These are phyloP conservation scores for Lactarius indigo DNA, from an alignment of 768 basidiomycete species.

Conservation along the genomic window DNA sequence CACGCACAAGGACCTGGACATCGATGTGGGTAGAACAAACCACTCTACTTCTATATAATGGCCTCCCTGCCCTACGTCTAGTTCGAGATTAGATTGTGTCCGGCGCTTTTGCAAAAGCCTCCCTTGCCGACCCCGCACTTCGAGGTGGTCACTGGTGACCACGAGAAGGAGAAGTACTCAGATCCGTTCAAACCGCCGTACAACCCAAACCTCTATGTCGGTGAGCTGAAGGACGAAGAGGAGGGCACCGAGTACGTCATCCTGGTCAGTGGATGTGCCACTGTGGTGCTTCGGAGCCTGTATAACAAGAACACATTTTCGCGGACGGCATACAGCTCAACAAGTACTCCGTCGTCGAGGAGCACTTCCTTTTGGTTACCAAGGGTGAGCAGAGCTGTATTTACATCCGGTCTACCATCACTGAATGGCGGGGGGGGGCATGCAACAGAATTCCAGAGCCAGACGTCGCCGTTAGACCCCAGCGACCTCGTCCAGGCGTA, in stretches of 20 bases:
- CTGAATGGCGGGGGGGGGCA: neutral
- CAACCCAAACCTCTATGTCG: slow-evolving; percentile 67
- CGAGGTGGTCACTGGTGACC: slow-evolving; percentile 29
- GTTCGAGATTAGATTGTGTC: slow-evolving; percentile 87
- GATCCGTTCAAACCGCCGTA: slow-evolving; percentile 92
- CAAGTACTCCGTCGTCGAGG: slow-evolving; percentile 79
- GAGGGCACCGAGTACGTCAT: slow-evolving; percentile 58
- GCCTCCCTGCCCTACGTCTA: slow-evolving; percentile 31
- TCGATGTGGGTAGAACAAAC: slow-evolving; percentile 51
- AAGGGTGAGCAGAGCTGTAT: slow-evolving; percentile 51
- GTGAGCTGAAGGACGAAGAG: slow-evolving; percentile 65
- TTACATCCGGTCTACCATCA: neutral
- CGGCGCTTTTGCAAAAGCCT: slow-evolving; percentile 80
- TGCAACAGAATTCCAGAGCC: slow-evolving; percentile 64
- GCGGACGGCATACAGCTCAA: slow-evolving; percentile 56
- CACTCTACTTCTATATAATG: neutral
- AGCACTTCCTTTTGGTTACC: slow-evolving; percentile 85
- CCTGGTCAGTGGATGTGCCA: slow-evolving; percentile 47
- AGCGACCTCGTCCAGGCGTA: slow-evolving; percentile 76
- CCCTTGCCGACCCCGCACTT: slow-evolving; percentile 44
- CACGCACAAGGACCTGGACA: slow-evolving; percentile 54
- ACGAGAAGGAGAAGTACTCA: slow-evolving; percentile 33
- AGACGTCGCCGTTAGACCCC: slow-evolving; percentile 77
- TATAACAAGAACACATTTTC: neutral
- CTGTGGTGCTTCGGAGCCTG: neutral